Conservation (phyloP, 1,139 yeast genomes). For the Diutina rugosa region DNA sequence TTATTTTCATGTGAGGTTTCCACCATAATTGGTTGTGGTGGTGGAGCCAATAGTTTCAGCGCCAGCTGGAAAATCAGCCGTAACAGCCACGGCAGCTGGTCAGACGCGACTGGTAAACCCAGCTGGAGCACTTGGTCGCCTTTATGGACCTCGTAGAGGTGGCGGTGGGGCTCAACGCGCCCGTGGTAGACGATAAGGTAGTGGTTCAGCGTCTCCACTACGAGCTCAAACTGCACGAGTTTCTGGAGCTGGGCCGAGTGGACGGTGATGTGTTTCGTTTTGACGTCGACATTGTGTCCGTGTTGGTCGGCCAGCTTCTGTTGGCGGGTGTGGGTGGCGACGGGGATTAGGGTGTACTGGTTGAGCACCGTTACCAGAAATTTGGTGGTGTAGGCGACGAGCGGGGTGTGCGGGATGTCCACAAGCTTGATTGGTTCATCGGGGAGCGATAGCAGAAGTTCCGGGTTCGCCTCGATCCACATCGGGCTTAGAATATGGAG, state of each 20-base stretch:
- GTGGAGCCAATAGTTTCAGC: not conserved
- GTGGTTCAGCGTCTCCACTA: not conserved
- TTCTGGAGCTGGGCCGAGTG: not conserved
- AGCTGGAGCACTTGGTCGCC: not conserved
- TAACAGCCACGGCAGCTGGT: not conserved
- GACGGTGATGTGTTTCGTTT: not conserved
- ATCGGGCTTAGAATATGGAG: not conserved
- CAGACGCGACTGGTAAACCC: not conserved
- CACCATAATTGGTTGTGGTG: not conserved
- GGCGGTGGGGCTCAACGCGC: not conserved
- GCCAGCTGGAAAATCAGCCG: not conserved
- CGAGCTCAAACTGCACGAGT: not conserved
- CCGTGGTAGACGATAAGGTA: not conserved
- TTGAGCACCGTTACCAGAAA: not conserved
- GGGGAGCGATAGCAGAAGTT: slow-evolving; percentile 1
- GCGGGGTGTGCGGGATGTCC: not conserved
- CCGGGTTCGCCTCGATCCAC: not conserved
- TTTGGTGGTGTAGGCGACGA: not conserved
- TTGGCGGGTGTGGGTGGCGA: not conserved
- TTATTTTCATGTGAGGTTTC: not conserved
- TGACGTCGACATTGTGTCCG: not conserved
- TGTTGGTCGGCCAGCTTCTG: not conserved
- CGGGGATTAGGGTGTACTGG: not conserved
- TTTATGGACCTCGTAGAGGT: not conserved
- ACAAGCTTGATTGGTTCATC: not conserved